Base-by-base conservation (phyloP, 495 filamentous ascomycete species). In the Xylaria palmicola region DNA sequence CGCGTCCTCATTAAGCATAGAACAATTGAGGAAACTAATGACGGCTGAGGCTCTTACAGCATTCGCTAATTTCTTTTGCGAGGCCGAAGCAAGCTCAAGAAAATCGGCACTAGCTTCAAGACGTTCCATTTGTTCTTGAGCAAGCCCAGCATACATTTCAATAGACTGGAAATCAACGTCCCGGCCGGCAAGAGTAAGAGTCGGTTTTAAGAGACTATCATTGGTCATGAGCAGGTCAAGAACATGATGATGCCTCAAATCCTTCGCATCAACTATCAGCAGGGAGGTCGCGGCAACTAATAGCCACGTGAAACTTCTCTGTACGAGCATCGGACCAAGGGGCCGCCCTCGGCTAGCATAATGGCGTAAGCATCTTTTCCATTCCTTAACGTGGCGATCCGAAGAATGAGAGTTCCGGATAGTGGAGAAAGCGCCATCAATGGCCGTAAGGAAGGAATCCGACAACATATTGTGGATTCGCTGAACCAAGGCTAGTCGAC, bases 51-150 rank as follows among this genome's bases (percentile, higher is more conserved):
- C 87, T 73, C 97, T 98, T 37, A 92, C 88, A 1, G 91, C 85
- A 68, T 90, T 91, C 13, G 93, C 91, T 47, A 98, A 82, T 32
- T 79, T 85, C 75, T 97, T 94, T 68, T 97, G 92, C 76, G 88
- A 95, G 20, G 89, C 85, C 0, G 91, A 92, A 41, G 89, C 86
- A 22, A 96, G 83, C 60, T 89, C 88, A 36, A 96, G 77, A 67
- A 95, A 97, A 72, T 98, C 93, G 2, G 91, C 86, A 39, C 88
- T 89, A 44, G 91, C 90, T 67, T 97, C 92, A n/a, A 98, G 78
- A 43, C 91, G 81, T 61, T 85, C 83, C 79, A 97, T 91, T 67
- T 92, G 86, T 53, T 95, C 89, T 15, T 83, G 82, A 53, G 91
- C 87, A 62, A 95, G 82, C 19, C 87, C 85, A 6, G 89, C 85